phyloP scores from a whole-genome alignment of 768 basidiomycete species.

The Porphyrellus cyaneotinctus region DNA sequence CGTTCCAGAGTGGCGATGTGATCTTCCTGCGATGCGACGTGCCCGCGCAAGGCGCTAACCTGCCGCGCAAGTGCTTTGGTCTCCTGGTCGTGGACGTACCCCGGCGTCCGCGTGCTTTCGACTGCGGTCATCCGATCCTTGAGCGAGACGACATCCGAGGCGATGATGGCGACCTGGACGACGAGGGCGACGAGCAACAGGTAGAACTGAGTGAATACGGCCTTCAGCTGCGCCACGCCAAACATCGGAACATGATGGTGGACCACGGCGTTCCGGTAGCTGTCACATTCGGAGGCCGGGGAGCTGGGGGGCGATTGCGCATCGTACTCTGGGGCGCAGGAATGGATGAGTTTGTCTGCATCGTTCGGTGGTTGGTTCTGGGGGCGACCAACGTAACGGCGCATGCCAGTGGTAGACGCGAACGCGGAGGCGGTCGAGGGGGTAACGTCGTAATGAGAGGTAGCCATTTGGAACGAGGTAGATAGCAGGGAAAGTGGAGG shows the following conservation, averaged over 20 bases:
- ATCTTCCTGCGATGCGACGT: constrained; percentile 11
- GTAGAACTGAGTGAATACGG: constrained; percentile 5
- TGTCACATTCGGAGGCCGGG: neutral
- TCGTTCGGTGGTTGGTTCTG: too few relatives aligned
- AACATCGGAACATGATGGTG: neutral
- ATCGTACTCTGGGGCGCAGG: neutral
- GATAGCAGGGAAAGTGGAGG: neutral
- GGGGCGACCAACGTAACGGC: too few relatives aligned
- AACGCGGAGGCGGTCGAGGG: too few relatives aligned
- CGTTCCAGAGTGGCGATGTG: constrained; percentile 7
- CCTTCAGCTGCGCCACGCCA: constrained; percentile 1
- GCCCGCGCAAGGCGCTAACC: constrained; percentile 7
- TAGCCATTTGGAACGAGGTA: constrained; percentile 6
- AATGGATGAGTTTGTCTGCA: too few relatives aligned
- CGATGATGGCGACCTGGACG: constrained; percentile 1
- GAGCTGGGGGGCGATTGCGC: neutral
- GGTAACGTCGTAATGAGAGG: neutral
- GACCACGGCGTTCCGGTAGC: neutral
- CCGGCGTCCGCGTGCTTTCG: constrained; percentile 3
- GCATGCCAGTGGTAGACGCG: too few relatives aligned
- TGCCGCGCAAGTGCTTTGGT: constrained; percentile 5
- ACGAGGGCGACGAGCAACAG: constrained; percentile 3
- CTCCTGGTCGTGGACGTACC: neutral
- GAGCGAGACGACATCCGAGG: constrained; percentile 14
- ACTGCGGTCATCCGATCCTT: constrained; percentile 15